Evolutionary conservation across 1,284 basidiomycete genomes (phyloP).

Genomic region (Vanrija sp.): DNA sequence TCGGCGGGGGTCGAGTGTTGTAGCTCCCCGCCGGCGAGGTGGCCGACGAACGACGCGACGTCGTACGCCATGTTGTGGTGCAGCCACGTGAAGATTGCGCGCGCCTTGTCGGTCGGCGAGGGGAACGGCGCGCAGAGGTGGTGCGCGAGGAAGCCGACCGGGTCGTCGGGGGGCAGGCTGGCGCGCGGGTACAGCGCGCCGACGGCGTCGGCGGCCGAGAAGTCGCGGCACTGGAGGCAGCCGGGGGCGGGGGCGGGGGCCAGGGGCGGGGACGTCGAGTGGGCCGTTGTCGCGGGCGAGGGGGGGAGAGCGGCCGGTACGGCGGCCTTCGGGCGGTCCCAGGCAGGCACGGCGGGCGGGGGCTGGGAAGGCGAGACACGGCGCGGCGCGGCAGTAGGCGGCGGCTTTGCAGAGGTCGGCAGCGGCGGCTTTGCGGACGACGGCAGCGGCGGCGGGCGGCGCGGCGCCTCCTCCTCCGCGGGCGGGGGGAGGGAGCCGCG

Average conservation of each 20-base stretch:
- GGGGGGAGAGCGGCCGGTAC: no score
- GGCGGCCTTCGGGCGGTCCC: no score
- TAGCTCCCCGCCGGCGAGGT: not conserved
- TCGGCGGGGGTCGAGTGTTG: not conserved
- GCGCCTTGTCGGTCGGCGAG: constrained; percentile 10
- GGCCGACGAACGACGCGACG: constrained; percentile 3
- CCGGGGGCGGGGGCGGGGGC: not conserved
- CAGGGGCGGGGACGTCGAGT: no score
- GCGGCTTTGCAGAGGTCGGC: no score
- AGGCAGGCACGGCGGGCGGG: no score
- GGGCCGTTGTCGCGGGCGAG: no score
- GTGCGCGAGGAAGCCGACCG: constrained; percentile 5
- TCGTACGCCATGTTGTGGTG: constrained; percentile 19
- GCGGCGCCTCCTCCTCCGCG: no score
- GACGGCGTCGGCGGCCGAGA: constrained; percentile 2
- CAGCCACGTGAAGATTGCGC: constrained; percentile 16
- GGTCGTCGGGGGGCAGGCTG: not conserved
- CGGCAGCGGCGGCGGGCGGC: no score
- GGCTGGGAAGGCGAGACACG: no score
- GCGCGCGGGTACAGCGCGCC: constrained; percentile 7
- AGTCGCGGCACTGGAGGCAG: constrained; percentile 16
- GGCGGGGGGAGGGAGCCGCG: no score
- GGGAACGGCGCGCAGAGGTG: constrained; percentile 10
- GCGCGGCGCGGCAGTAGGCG: no score
- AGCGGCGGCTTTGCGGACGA: no score